phyloP scores from a whole-genome alignment of 371 early-diverging fungal species.

The Apophysomyces sp. region DNA sequence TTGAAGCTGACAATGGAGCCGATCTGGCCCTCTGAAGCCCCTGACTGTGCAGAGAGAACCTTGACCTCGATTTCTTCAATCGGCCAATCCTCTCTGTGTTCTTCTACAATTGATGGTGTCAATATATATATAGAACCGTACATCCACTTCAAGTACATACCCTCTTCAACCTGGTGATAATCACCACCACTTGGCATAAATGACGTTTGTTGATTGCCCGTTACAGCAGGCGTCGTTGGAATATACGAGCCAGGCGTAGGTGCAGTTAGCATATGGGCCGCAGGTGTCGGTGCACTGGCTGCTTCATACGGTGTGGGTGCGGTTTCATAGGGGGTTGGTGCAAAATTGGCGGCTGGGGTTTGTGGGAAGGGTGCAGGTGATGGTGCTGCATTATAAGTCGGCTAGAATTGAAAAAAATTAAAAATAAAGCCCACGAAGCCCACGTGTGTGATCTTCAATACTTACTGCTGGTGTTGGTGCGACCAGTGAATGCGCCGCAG shows the following conservation, averaged over 20 bases:
- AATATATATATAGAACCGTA: not conserved
- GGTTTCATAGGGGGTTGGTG: slow-evolving; percentile 36
- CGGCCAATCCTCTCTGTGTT: slow-evolving; percentile 59
- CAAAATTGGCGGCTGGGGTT: slow-evolving; percentile 47
- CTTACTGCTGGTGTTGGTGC: slow-evolving; percentile 45
- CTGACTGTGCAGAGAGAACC: slow-evolving; percentile 28
- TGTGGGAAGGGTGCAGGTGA: slow-evolving; percentile 48
- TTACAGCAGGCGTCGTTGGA: slow-evolving; percentile 55
- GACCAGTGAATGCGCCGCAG: slow-evolving; percentile 32
- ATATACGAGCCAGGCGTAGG: slow-evolving; percentile 49
- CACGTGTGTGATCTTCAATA: not conserved
- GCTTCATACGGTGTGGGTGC: slow-evolving; percentile 42
- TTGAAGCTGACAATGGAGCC: slow-evolving; percentile 54
- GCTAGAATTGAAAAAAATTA: slow-evolving; percentile 9
- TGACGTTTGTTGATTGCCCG: slow-evolving; percentile 59
- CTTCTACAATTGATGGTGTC: slow-evolving; percentile 23
- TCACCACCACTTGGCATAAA: slow-evolving; percentile 65
- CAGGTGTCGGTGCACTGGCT: slow-evolving; percentile 36
- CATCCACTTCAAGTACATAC: slow-evolving; percentile 15
- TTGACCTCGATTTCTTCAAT: slow-evolving; percentile 67
- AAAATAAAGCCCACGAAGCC: too few relatives aligned
- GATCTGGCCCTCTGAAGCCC: slow-evolving; percentile 36
- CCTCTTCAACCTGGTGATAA: slow-evolving; percentile 41
- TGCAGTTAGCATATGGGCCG: slow-evolving; percentile 36
- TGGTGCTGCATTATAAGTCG: slow-evolving; percentile 31